Conservation (phyloP, 1,284 basidiomycete species). For the Malassezia psittaci region DNA sequence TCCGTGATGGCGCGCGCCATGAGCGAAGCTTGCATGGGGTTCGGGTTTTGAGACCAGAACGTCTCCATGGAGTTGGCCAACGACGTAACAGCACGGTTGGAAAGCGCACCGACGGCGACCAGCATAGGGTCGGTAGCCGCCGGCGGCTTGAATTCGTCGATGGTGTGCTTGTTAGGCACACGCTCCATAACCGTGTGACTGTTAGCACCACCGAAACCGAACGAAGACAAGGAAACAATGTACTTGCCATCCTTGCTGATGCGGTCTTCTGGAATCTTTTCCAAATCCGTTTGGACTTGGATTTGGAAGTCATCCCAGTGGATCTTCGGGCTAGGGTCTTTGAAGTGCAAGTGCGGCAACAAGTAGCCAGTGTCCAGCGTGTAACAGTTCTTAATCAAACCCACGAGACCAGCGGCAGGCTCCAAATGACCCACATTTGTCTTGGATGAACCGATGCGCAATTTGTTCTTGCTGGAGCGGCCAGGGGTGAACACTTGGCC, state of each 20-base stretch:
- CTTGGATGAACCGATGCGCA: constrained; percentile 22
- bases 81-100: constrained; percentile 18
- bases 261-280: constrained; percentile 13
- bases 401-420: constrained; percentile 18
- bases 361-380: constrained; percentile 14
- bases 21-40: constrained; percentile 8
- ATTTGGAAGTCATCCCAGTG: constrained; percentile 19
- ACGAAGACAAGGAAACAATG: constrained; percentile 17
- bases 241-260: constrained; percentile 17
- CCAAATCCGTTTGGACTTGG: constrained; percentile 11
- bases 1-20: constrained; percentile 17
- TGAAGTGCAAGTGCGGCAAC: constrained; percentile 18
- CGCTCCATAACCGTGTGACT: constrained; percentile 21
- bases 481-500: constrained; percentile 16
- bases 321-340: constrained; percentile 13
- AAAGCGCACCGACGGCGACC: constrained; percentile 15
- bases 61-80: constrained; percentile 3
- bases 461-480: constrained; percentile 9
- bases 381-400: constrained; percentile 18
- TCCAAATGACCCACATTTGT: constrained; percentile 23
- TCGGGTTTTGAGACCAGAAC: constrained; percentile 1
- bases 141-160: background rate
- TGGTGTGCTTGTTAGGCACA: constrained; percentile 4
- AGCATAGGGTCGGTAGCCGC: constrained; percentile 12
- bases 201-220: constrained; percentile 25